These are phyloP conservation scores for Spencermartinsiella europaea DNA, from an alignment of 805 yeast species.

Conservation along the genomic window DNA sequence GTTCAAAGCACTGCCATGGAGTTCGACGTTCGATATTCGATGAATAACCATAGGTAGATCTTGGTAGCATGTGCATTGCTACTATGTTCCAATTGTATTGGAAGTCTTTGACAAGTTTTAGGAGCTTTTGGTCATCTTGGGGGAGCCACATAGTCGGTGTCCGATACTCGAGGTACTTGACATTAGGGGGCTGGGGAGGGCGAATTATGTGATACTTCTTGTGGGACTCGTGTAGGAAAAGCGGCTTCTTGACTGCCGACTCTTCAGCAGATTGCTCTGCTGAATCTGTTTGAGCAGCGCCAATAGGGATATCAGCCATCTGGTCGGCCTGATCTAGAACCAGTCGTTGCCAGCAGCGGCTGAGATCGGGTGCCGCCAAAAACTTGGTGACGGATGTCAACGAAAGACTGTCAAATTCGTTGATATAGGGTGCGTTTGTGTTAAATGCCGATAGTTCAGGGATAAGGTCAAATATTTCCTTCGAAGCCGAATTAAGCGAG, in stretches of 20 bases:
- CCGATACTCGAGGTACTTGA: conserved; percentile 72
- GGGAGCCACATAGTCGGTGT: conserved; percentile 97
- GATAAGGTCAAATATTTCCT: conserved; percentile 21
- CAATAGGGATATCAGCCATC: neutral
- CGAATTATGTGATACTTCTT: conserved; percentile 39
- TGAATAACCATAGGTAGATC: conserved; percentile 62
- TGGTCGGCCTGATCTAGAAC: conserved; percentile 20
- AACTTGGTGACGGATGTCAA: conserved; percentile 31
- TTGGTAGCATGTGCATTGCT: conserved; percentile 68
- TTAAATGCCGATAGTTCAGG: conserved; percentile 20
- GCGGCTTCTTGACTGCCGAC: conserved; percentile 3
- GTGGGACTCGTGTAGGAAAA: conserved; percentile 20
- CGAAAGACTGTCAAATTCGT: conserved; percentile 23
- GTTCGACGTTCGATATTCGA: conserved; percentile 93
- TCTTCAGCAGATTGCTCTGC: neutral
- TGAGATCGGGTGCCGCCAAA: conserved; percentile 25
- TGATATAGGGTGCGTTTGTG: conserved; percentile 20
- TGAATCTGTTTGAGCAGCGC: neutral
- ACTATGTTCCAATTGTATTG: conserved; percentile 92
- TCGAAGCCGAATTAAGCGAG: conserved; percentile 21
- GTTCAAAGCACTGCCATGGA: conserved; percentile 98
- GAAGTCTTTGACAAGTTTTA: conserved; percentile 77
- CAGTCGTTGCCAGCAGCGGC: conserved; percentile 30
- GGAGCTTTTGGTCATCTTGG: conserved; percentile 77
- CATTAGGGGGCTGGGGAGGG: conserved; percentile 89